Conservation (phyloP, 78 protist genomes). For the Monosiga brevicollis region DNA sequence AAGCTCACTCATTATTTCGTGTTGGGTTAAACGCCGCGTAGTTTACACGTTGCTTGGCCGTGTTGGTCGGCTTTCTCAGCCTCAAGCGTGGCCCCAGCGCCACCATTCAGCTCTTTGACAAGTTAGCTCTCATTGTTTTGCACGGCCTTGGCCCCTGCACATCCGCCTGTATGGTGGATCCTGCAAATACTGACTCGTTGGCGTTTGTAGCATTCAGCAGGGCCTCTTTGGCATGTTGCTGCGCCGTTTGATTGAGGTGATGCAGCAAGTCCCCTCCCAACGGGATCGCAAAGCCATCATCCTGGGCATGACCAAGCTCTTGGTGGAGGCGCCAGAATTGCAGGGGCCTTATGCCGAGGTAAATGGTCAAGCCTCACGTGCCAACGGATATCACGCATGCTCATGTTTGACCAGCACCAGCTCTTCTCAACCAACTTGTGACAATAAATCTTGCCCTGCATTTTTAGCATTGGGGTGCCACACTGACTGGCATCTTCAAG, state of each 20-base stretch:
- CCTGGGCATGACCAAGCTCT: slow-evolving; percentile 3
- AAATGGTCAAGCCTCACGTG: too few relatives aligned
- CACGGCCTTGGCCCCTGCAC: background rate
- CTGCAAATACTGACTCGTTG: background rate
- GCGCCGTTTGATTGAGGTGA: background rate
- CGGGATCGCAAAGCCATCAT: background rate
- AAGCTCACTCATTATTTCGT: slow-evolving; percentile 1
- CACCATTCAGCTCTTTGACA: background rate
- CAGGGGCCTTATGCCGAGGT: too few relatives aligned
- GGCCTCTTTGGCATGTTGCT: slow-evolving; percentile 8
- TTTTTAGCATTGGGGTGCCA: too few relatives aligned
- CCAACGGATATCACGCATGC: too few relatives aligned
- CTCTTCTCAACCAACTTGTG: too few relatives aligned
- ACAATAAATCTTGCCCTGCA: too few relatives aligned
- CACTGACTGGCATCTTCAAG: too few relatives aligned
- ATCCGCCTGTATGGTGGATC: background rate
- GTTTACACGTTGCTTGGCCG: background rate
- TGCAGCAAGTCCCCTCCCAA: background rate
- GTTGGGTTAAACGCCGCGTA: too few relatives aligned
- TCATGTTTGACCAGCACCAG: too few relatives aligned
- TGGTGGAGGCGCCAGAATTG: too few relatives aligned
- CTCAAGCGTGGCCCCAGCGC: background rate
- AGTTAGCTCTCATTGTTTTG: background rate
- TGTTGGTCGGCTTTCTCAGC: background rate
- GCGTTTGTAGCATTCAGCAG: background rate